These are phyloP conservation scores for Sugiyamaella castrensis DNA, from an alignment of 1,139 yeast species.

Conservation along the genomic window DNA sequence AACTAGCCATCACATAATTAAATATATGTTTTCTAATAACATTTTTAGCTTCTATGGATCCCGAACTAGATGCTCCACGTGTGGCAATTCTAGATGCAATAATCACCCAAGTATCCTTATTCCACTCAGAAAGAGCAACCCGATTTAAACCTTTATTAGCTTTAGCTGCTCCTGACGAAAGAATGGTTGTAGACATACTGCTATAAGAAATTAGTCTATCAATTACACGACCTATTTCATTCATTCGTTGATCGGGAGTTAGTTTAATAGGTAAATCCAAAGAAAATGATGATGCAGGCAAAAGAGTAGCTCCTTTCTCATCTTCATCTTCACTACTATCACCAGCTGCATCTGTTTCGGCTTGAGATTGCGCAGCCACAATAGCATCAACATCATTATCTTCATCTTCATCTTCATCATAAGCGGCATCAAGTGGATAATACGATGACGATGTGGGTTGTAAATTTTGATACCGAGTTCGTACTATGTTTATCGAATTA, in stretches of 20 bases:
- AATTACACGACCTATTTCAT: slow-evolving; percentile 28
- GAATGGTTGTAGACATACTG: slow-evolving; percentile 21
- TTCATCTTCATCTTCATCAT: slow-evolving; percentile 29
- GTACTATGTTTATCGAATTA: slow-evolving; percentile 66
- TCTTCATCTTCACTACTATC: slow-evolving; percentile 24
- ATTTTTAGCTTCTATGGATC: slow-evolving; percentile 21
- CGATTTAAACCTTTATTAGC: slow-evolving; percentile 33
- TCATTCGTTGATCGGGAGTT: slow-evolving; percentile 25
- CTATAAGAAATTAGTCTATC: slow-evolving; percentile 33
- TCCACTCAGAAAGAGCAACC: slow-evolving; percentile 50
- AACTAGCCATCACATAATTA: slow-evolving; percentile 69
- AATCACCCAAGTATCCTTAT: slow-evolving; percentile 70
- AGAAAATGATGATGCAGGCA: slow-evolving; percentile 44
- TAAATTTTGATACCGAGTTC: slow-evolving; percentile 54
- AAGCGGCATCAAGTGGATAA: slow-evolving; percentile 28
- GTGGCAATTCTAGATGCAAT: slow-evolving; percentile 77
- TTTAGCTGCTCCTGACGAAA: slow-evolving; percentile 24
- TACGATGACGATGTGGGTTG: slow-evolving; percentile 30
- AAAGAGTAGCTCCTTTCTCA: slow-evolving; percentile 21
- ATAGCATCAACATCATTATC: slow-evolving; percentile 23
- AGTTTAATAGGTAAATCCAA: slow-evolving; percentile 53
- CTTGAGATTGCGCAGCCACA: slow-evolving; percentile 17
- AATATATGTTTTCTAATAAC: slow-evolving; percentile 65
- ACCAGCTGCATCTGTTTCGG: slow-evolving; percentile 28
- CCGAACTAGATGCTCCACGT: slow-evolving; percentile 53